Evolutionary conservation across 352 stramenopile genomes (phyloP), one percentile per base, ranked within the genome.

Genomic region (Phytophthora pini): DNA sequence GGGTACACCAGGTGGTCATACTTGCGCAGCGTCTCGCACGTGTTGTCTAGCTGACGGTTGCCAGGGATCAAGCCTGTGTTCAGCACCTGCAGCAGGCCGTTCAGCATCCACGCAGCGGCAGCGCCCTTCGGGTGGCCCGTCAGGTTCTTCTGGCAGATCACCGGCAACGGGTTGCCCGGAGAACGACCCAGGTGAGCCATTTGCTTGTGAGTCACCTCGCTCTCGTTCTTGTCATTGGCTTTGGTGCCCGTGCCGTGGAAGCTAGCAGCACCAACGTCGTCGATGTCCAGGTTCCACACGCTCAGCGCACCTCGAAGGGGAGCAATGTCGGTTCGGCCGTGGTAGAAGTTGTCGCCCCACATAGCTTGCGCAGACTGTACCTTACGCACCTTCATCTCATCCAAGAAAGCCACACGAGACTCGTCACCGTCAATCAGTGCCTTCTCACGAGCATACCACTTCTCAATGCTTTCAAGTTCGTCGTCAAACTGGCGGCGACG

Each of bases 211-310:
- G 85, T 92, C 47, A 97, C 88, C 26, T 93, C 87, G 46, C 86
- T 95, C 50, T 97, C 88, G 46, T 96, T 95, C 77, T 84, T 89
- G 70, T 97, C 89, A 62, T 96, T 97, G 11, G 80, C 83, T 46
- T 72, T 95, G 32, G 87, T 95, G 20, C 87, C 83, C 7, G 88
- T 96, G n/a, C 83, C 87, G 56, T 97, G 76, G 74, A 97, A 95
- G 63, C 83, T 94, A 8, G 81, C 77, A 11, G 89, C 87, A n/a
- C 82, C 87, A 36, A 97, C 46, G 65, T 96, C 89, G 27, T 97
- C 84, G 31, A 93, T 64, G 10, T 76, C 81, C 53, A 96, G 60
- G 60, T 93, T 91, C 86, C 86, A 96, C 26, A 85, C 80, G 41
- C 72, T 80, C 45, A 96, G 49, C 12, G 88, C 88, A 40, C 88